Evolutionary conservation across 106 monocot species (phyloP), one percentile per base, ranked within the genome.

Genomic region (Acanthochlamys bracteata): DNA sequence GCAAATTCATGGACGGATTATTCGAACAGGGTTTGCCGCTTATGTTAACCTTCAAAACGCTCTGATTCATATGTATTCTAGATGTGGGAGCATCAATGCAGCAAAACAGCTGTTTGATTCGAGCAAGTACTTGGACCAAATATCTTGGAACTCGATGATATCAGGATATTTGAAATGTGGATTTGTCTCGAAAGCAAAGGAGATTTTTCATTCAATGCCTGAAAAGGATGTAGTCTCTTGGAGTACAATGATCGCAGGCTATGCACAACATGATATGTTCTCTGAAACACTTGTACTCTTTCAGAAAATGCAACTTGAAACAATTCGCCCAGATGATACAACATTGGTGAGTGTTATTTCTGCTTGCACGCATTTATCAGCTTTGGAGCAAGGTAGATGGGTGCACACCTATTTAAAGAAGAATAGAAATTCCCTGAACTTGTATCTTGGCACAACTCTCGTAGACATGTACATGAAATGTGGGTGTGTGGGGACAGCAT

Each of bases 401-500:
- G 64, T 98, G 59, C 98, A 98, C 73, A 57, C 72, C 20, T 89
- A 92, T 64, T 71, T 85, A 57, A 75, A 21, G 60, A 79, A 75
- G 40, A 75, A 78, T 27, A 21, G 39, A 10, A 72, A 57, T 60
- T 39, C 9, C 7, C 33, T 81, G 7, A 79, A 85, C 66, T 55
- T 72, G 41, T 79, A 85, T 60, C 78, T 92, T 10, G 82, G 92
- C 11, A 98, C 91, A 11, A 66, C 84, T 49, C 69, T 98, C 14
- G 53, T 98, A n/a, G 85, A 92, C 57, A 98, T 90, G 90, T 96
- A 98, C 74, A 91, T 98, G 96, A 98, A 98, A 76, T 98, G 75
- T 62, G 92, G 96, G 12, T 81, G 79, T 42, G 67, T 66, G 2
- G 76, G 68, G n/a, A 61, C 78, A 24, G 91, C 96, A 33, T 41